Evolutionary conservation across 768 basidiomycete genomes (phyloP), one percentile per base, ranked within the genome.

Genomic region (Hygrocybe punicea): DNA sequence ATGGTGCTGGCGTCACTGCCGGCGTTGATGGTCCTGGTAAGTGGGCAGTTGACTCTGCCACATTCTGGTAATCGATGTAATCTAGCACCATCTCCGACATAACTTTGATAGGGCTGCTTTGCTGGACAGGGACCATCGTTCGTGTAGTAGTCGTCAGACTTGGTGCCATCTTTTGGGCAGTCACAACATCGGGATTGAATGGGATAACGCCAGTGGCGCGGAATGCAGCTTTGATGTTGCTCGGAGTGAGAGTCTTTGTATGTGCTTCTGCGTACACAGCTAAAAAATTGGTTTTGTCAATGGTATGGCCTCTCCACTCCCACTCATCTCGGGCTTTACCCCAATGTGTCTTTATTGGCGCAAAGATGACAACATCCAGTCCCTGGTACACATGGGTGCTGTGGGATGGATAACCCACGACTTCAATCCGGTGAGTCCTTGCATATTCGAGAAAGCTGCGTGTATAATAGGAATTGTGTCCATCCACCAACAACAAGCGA

Each of bases 81-180:
- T 51, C 33, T 10, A 36, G 46, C 49, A 29, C 16, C 40, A 68
- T 35, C 10, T 54, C 57, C 11, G 62, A 55, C 21, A 70, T 46
- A 23, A 57, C 56, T 10, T 55, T 52, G 21, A 68, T 62, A 44
- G 66, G 69, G 19, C 62, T 68, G 8, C 63, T 34, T 17, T 61
- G 64, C 11, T 42, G 55, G 14, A 73, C 44, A 25, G 65, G 61
- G 17, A 66, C 49, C 36, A 55, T n/a, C 4, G 44, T 58, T 45
- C 56, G 53, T 21, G 24, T 17, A 4, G 63, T 63, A 39, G 65
- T 64, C 29, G 58, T 59, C 42, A 63, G 50, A 51, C 65, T 67
- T 23, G 62, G 53, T 13, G 60, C 64, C 55, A 67, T 57, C 62
- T 65, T 65, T 6, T 60, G 56, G 13, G 42, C 53, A 17, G 62